A percentile compares a stretch with the other conserved stretches of the same genome.
Conservation (phyloP, 768 basidiomycete species). For the Hirschioporus abietinus region DNA sequence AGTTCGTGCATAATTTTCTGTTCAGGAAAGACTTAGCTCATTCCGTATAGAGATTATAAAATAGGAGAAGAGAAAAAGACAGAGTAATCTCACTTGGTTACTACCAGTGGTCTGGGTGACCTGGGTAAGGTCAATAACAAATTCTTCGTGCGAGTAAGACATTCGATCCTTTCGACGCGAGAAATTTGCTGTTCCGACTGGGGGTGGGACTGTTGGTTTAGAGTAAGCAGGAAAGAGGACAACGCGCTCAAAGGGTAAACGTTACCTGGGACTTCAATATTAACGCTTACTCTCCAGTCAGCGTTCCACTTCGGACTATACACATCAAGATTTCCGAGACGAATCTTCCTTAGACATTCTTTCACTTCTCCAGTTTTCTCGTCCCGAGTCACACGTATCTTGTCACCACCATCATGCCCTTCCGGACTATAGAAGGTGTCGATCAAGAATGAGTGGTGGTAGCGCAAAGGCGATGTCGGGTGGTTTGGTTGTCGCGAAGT, state of each 20-base stretch:
- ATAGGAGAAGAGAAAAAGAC: constrained; percentile 4
- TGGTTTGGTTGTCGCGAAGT: constrained; percentile 47
- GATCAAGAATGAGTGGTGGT: constrained; percentile 70
- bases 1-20: constrained; percentile 74
- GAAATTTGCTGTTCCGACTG: constrained; percentile 53
- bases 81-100: constrained; percentile 33
- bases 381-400: constrained; percentile 81
- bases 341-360: constrained; percentile 71
- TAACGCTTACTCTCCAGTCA: constrained; percentile 94
- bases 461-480: constrained; percentile 55
- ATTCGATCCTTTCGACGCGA: constrained; percentile 83
- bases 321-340: constrained; percentile 85
- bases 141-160: constrained; percentile 91
- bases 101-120: constrained; percentile 54
- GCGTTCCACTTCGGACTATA: constrained; percentile 74
- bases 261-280: constrained; percentile 82
- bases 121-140: constrained; percentile 90
- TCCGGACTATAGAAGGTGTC: constrained; percentile 70
- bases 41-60: neutral
- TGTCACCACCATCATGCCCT: constrained; percentile 38
- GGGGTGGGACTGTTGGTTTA: constrained; percentile 49
- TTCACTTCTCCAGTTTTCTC: constrained; percentile 64
- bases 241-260: constrained; percentile 13
- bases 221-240: neutral
- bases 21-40: neutral